Evolutionary conservation across 148 eudicot species (phyloP).

Genomic region (Mesembryanthemum crystallinum): DNA sequence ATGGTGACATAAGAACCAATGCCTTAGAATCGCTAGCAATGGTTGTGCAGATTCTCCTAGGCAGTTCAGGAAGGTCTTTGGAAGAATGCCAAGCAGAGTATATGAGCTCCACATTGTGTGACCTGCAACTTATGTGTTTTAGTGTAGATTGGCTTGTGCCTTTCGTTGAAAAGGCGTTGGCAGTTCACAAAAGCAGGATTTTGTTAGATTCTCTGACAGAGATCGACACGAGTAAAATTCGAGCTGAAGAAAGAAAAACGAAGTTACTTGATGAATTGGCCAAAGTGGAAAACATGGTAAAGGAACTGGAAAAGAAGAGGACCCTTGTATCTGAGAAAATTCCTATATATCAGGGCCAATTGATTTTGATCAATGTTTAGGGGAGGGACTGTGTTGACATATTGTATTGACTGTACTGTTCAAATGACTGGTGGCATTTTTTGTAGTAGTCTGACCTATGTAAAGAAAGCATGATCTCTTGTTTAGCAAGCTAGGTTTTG

Average conservation of each 20-base stretch:
- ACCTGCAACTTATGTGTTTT: not conserved
- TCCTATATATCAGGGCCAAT: not conserved
- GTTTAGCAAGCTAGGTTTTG: too few relatives aligned
- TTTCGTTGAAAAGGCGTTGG: constrained; percentile 11
- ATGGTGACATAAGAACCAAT: not conserved
- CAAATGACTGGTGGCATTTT: too few relatives aligned
- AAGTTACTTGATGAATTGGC: not conserved
- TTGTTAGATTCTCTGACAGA: not conserved
- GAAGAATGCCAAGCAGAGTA: not conserved
- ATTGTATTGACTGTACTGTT: too few relatives aligned
- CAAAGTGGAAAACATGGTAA: not conserved
- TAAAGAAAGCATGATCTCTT: too few relatives aligned
- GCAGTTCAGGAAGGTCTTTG: constrained; percentile 10
- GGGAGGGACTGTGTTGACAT: too few relatives aligned
- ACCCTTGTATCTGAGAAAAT: not conserved
- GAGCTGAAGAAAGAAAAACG: not conserved
- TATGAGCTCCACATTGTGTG: not conserved
- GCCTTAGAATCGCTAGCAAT: constrained; percentile 3
- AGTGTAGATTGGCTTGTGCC: constrained; percentile 17
- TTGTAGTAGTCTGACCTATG: too few relatives aligned
- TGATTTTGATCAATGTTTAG: constrained; percentile 10
- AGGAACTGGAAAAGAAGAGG: not conserved
- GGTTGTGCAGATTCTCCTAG: not conserved
- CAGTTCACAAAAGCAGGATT: not conserved
- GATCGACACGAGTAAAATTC: not conserved